Percentiles rank a stretch among this genome's conserved stretches.
phyloP scores from a whole-genome alignment of 345 rosid genomes.

The Zanthoxylum bungeanum region DNA sequence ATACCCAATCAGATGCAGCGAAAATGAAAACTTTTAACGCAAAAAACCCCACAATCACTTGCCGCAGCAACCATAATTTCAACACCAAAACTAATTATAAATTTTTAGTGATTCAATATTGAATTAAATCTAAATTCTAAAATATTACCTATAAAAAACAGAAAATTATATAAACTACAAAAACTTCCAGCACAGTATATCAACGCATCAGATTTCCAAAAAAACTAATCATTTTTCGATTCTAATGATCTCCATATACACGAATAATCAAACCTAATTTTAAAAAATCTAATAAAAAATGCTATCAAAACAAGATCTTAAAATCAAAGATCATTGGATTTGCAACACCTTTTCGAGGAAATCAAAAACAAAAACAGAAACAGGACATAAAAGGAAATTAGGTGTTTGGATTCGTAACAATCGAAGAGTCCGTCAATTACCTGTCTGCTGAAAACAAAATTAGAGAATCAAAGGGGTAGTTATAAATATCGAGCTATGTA shows the following conservation, averaged over 20 bases:
- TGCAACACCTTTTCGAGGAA: background rate
- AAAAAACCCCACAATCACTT: background rate
- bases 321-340: background rate
- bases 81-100: no score
- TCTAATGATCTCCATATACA: no score
- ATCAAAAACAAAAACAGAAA: background rate
- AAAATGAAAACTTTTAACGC: background rate
- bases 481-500: background rate
- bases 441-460: background rate
- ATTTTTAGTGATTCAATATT: background rate
- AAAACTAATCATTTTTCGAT: no score
- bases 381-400: background rate
- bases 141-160: background rate
- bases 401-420: background rate
- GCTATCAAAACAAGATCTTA: background rate
- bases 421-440: background rate
- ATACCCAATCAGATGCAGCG: background rate
- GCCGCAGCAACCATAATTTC: no score
- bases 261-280: no score
- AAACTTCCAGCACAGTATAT: background rate
- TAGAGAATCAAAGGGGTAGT: background rate
- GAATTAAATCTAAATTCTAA: no score
- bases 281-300: background rate
- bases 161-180: background rate
- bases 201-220: background rate